These are phyloP conservation scores for Penicillium decumbens DNA, from an alignment of 2,329 filamentous ascomycete species.

Conservation along the genomic window DNA sequence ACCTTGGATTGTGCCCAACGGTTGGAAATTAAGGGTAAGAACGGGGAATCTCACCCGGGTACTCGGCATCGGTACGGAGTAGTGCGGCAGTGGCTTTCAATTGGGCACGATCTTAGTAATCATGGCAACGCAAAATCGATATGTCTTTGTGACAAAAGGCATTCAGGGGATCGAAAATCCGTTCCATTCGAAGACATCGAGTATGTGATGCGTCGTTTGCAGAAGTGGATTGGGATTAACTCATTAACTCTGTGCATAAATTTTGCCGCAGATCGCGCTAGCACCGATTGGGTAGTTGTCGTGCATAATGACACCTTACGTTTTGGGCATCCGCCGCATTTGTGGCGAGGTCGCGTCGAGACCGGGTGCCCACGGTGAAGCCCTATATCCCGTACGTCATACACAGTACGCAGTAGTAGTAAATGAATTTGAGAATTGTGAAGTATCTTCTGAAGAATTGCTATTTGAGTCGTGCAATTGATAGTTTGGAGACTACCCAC, in stretches of 20 bases:
- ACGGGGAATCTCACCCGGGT: not conserved
- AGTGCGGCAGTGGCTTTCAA: no score
- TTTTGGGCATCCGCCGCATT: not conserved
- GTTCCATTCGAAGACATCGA: not conserved
- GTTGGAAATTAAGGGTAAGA: not conserved
- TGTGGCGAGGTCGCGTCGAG: slow-evolving; percentile 1
- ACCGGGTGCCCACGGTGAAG: not conserved
- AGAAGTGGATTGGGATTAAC: not conserved
- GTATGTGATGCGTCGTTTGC: not conserved
- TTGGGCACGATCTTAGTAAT: not conserved
- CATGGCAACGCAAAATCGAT: not conserved
- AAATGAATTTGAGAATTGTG: not conserved
- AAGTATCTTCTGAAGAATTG: not conserved
- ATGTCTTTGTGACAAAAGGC: not conserved
- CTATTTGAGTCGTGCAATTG: not conserved
- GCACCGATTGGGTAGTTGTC: not conserved
- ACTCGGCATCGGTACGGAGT: not conserved
- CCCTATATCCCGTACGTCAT: not conserved
- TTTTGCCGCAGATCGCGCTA: no score
- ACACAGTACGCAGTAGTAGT: not conserved
- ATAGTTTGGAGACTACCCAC: no score
- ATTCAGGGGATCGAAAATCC: not conserved
- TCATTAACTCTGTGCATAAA: not conserved
- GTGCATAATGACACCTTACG: not conserved
- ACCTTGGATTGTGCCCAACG: not conserved